phyloP scores from a whole-genome alignment of 257 asterid species.

The Nicotiana sylvestris region DNA sequence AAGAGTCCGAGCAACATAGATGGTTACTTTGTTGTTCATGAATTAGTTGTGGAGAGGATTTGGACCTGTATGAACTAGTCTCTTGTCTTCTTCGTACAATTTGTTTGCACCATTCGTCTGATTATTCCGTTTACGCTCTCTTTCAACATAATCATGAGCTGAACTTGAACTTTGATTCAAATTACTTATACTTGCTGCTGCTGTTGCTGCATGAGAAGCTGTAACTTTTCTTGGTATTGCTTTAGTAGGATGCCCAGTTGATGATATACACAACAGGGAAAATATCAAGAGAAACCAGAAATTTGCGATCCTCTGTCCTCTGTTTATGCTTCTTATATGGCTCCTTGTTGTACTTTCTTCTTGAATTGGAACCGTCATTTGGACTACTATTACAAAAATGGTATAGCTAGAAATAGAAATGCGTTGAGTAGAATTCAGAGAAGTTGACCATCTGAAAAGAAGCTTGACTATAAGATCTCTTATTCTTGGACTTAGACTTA shows the following conservation, averaged over 20 bases:
- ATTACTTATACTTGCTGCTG: no score
- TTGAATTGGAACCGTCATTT: not conserved
- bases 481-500: not conserved
- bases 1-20: no score
- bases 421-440: not conserved
- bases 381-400: not conserved
- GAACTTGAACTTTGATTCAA: not conserved
- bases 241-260: not conserved
- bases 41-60: conserved; percentile 75
- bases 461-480: not conserved
- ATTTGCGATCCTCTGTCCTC: conserved; percentile 18
- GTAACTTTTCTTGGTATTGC: conserved; percentile 24
- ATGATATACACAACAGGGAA: conserved; percentile 28
- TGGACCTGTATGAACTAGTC: conserved; percentile 75
- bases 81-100: conserved; percentile 48
- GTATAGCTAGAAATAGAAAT: not conserved
- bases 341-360: conserved; percentile 12
- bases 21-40: not conserved
- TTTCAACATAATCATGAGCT: not conserved
- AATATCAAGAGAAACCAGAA: conserved; percentile 31
- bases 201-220: no score
- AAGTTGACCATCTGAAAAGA: not conserved
- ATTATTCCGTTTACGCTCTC: no score
- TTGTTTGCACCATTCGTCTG: not conserved
- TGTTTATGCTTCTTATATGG: not conserved